Evolutionary conservation across 495 filamentous ascomycete genomes (phyloP).

Genomic region (Lichenothelia convexa): DNA sequence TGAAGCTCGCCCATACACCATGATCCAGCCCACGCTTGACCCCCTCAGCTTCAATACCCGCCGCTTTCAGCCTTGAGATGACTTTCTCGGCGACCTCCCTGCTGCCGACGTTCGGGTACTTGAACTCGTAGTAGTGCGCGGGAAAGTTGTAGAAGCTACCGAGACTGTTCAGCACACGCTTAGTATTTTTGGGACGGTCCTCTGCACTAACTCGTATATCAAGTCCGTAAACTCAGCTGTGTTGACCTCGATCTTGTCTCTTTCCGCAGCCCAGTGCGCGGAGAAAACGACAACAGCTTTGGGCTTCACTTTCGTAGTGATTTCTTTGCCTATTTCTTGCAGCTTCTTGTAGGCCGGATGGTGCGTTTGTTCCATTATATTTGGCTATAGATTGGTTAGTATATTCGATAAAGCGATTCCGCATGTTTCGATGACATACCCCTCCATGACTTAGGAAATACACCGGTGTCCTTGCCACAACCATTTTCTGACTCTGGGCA

Average conservation of each 20-base stretch:
- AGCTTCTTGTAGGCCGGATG: slow-evolving; percentile 64
- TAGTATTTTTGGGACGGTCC: too few relatives aligned
- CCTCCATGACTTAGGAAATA: too few relatives aligned
- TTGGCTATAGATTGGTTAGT: too few relatives aligned
- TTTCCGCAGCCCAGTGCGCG: slow-evolving; percentile 61
- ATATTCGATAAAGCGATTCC: too few relatives aligned
- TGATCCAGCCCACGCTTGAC: slow-evolving; percentile 61
- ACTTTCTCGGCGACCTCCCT: slow-evolving; percentile 46
- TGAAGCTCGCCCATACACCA: slow-evolving; percentile 61
- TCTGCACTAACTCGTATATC: too few relatives aligned
- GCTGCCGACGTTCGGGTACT: slow-evolving; percentile 52
- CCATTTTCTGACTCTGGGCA: too few relatives aligned
- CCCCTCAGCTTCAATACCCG: slow-evolving; percentile 44
- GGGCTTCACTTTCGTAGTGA: slow-evolving; percentile 62
- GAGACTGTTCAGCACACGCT: too few relatives aligned
- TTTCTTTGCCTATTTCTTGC: slow-evolving; percentile 51
- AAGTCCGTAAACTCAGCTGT: slow-evolving; percentile 47
- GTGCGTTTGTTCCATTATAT: slow-evolving; percentile 50
- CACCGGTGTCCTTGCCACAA: too few relatives aligned
- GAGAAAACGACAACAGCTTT: slow-evolving; percentile 74
- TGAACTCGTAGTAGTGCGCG: slow-evolving; percentile 39
- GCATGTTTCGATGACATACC: too few relatives aligned
- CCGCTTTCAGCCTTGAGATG: slow-evolving; percentile 35
- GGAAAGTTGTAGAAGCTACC: slow-evolving; percentile 76
- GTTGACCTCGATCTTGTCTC: slow-evolving; percentile 50